Base-by-base conservation (phyloP, 139 green algal species). In the Chlamydomonas schloesseri region DNA sequence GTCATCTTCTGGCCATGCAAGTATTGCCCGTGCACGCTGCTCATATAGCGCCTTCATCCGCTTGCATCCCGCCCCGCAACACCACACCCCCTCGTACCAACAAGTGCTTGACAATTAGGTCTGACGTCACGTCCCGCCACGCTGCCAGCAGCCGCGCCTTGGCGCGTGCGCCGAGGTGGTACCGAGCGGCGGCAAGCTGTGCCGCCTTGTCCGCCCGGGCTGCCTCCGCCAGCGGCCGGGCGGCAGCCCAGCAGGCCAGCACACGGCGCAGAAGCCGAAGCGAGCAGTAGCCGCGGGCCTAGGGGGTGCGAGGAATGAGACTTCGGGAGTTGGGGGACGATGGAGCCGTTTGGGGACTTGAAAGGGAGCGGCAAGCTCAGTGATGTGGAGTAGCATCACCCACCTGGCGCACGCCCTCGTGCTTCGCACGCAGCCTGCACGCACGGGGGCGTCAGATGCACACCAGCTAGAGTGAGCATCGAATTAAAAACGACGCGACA, bases 111-210 rank as follows among this genome's bases (percentile, higher is more conserved):
- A 90, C 17, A 55, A 82, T 33, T n/a, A 47, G 28, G 50, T 80
- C 53, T 1, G 34, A 14, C 11, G 84, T 64, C 62, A 89, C 83
- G 24, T 89, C 77, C 28, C 58, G 58, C 88, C 88, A 91, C 24
- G 83, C 88, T 21, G 88, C 88, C 42, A 91, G 60, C 71, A 87
- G 17, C 23, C 88, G 76, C 14, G 29, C 8, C 29, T 11, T 18
- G 34, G 62, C 71, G 20, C 28, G 11, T 2, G 46, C 26, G 28
- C 57, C 77, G 71, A 91, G 83, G 34, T 26, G 21, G 8, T 28
- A 20, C 64, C 18, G 3, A 34, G 55, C 55, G 13, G 18, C 77
- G 0, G 57, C 72, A n/a, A 89, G 64, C n/a, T 36, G 24, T 15
- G 2, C 34, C 2, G 62, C 77, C 88, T 89, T 82, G 37, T 28